phyloP scores from a whole-genome alignment of 352 stramenopile genomes.

The Hyaloperonospora brassicae region DNA sequence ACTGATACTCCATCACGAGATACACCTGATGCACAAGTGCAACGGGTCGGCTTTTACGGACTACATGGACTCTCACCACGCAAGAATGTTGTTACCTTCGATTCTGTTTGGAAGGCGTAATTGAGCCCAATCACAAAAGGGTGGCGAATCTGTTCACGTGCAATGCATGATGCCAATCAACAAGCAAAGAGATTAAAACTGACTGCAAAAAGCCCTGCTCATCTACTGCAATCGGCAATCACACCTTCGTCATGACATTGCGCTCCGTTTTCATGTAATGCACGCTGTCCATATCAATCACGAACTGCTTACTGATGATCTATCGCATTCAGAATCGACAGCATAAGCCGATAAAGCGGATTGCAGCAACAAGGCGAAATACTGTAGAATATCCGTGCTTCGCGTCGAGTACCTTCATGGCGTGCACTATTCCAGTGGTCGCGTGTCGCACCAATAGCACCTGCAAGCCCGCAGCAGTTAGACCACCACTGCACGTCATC shows the following conservation, averaged over 20 bases:
- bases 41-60: background rate
- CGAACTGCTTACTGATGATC: constrained; percentile 81
- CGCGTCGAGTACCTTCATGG: constrained; percentile 57
- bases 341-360: background rate
- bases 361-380: background rate
- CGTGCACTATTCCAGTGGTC: constrained; percentile 49
- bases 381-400: background rate
- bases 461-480: constrained; percentile 13
- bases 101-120: constrained; percentile 77
- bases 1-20: constrained; percentile 73
- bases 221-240: background rate
- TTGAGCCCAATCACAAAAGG: constrained; percentile 74
- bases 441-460: constrained; percentile 68
- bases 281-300: constrained; percentile 73
- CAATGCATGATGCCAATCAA: background rate
- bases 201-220: background rate
- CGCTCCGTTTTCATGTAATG: constrained; percentile 75
- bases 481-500: background rate
- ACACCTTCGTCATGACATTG: constrained; percentile 81
- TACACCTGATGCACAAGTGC: constrained; percentile 39
- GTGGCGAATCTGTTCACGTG: constrained; percentile 48
- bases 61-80: background rate
- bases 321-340: constrained; percentile 18
- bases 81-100: constrained; percentile 42
- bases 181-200: background rate